These are phyloP conservation scores for Psilocybe tampanensis DNA, from an alignment of 768 basidiomycete species.

Conservation along the genomic window DNA sequence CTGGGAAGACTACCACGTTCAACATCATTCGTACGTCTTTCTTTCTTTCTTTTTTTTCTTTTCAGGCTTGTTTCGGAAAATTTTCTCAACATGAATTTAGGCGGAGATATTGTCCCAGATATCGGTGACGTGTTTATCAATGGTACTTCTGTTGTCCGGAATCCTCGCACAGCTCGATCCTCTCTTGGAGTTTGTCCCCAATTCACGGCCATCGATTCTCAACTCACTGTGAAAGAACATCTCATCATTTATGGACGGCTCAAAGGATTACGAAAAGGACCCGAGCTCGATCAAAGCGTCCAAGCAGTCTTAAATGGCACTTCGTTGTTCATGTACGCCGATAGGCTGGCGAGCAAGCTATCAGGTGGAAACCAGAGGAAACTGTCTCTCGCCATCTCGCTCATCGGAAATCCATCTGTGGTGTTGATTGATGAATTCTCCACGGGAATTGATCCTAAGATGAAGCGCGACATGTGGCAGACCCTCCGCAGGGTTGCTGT, in stretches of 20 bases:
- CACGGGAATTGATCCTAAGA: conserved; percentile 81
- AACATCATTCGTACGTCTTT: conserved; percentile 69
- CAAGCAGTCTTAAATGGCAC: conserved; percentile 60
- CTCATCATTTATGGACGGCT: conserved; percentile 71
- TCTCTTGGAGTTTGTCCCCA: conserved; percentile 83
- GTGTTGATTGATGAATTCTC: conserved; percentile 85
- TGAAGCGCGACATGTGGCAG: conserved; percentile 84
- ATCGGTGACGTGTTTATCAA: conserved; percentile 70
- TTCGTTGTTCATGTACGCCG: conserved; percentile 59
- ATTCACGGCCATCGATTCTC: conserved; percentile 80
- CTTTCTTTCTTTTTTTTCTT: neutral
- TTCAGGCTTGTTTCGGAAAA: too few relatives aligned
- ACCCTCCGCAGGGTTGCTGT: conserved; percentile 65
- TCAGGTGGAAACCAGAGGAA: conserved; percentile 85
- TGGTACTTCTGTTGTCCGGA: conserved; percentile 63
- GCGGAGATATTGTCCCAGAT: conserved; percentile 70
- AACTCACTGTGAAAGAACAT: conserved; percentile 79
- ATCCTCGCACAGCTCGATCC: conserved; percentile 64
- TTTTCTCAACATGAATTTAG: conserved; percentile 32
- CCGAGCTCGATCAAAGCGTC: conserved; percentile 55
- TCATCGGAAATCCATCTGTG: conserved; percentile 76
- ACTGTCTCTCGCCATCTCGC: conserved; percentile 71
- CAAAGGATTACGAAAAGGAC: conserved; percentile 60
- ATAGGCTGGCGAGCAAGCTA: conserved; percentile 72
- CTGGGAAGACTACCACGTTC: conserved; percentile 83